Evolutionary conservation across 192 early-diverging fungal species (phyloP).

Genomic region (Podila minutissima): DNA sequence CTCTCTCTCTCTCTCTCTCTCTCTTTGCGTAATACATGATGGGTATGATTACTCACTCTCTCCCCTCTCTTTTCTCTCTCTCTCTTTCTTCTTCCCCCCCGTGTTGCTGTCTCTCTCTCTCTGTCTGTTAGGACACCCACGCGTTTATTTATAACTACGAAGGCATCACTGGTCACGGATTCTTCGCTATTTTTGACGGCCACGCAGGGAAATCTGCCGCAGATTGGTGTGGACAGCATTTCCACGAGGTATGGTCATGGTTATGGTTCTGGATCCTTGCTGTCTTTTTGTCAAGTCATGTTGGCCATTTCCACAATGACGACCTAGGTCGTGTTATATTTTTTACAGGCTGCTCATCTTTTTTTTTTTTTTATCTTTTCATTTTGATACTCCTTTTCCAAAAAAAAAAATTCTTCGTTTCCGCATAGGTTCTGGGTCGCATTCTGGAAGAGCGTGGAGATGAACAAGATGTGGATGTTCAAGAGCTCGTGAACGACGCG

Average conservation of each 20-base stretch:
- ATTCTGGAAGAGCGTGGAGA: constrained; percentile 71
- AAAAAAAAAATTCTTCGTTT: too few species aligned
- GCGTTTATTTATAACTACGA: constrained; percentile 85
- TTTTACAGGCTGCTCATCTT: background rate
- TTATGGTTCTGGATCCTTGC: background rate
- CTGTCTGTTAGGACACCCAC: constrained; percentile 80
- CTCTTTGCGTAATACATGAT: too few species aligned
- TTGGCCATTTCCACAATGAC: background rate
- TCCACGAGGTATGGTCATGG: constrained; percentile 71
- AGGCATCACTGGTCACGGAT: constrained; percentile 80
- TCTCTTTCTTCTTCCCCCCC: constrained; percentile 7
- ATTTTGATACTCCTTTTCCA: background rate
- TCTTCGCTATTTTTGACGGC: constrained; percentile 97
- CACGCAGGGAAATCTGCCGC: constrained; percentile 96
- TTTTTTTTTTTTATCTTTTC: background rate
- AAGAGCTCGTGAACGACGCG: constrained; percentile 83
- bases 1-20: too few species aligned
- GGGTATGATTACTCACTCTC: background rate
- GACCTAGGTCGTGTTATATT: background rate
- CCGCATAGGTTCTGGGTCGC: constrained; percentile 58
- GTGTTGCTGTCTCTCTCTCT: constrained; percentile 7
- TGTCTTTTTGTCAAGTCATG: background rate
- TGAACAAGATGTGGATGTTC: constrained; percentile 67
- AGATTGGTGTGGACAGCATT: constrained; percentile 93
- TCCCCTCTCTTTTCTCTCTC: background rate